Evolutionary conservation across 2,329 filamentous ascomycete genomes (phyloP), one percentile per base, ranked within the genome.

Genomic region (Penicillium sp.): DNA sequence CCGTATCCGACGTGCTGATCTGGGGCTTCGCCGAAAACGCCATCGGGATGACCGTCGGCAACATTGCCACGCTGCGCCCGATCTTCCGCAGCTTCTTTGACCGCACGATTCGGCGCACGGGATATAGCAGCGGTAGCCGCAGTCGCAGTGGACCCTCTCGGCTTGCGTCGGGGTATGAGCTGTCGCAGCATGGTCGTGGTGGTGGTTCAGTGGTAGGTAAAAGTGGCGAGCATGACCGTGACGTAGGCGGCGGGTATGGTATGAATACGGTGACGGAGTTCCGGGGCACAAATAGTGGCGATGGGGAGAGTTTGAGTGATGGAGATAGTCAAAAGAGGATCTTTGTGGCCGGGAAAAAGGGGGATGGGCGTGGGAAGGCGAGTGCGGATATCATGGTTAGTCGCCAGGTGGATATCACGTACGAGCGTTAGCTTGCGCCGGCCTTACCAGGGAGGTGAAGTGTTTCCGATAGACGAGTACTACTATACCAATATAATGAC

Each of bases 11-110:
- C 50, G 80, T 82, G 41, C 77, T 76, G 0, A 73, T 81, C 56
- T 83, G 81, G 80, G 81, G 81, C 3, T 76, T 83, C 35, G 75
- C 83, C 26, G 83, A 84, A 63, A 80, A 81, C 38, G 83, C 80
- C 9, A 81, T 80, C 19, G 83, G 82, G 19, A 82, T 85, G 64
- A 76, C 81, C 7, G 81, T 83, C 13, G 82, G 81, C 3, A 83
- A 80, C 7, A 72, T 81, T 44, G 79, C 81, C 7, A 78, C 81
- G 4, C 75, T 83, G 1, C 80, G 82, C 0, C 81, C 81, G 1
- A 69, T 84, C 7, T 74, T 83, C 56, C 69, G 69, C 56, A 61
- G 73, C 26, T 56, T 71, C 7, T 58, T 65, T 41, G 63, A 69
- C 23, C 41, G 61, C 47, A 69, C 64, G n/a, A 29, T 70, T 56